Conservation (phyloP, 2,329 filamentous ascomycete species). For the Beauveria medogensis region DNA sequence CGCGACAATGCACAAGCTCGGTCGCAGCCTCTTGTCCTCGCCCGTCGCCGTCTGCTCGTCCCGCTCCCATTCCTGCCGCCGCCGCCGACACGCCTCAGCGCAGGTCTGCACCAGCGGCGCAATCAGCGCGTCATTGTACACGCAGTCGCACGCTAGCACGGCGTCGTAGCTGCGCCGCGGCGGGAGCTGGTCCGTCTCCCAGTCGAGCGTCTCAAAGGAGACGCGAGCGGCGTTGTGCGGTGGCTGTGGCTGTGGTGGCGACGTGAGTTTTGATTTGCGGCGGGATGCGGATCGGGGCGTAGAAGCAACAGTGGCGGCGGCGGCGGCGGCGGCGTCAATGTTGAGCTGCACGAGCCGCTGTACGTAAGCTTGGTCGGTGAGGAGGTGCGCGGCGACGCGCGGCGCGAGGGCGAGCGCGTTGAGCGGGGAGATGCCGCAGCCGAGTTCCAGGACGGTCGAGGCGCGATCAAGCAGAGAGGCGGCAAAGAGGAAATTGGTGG, state of each 20-base stretch:
- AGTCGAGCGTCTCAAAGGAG: slow-evolving; percentile 62
- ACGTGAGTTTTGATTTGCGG: neutral
- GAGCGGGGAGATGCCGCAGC: slow-evolving; percentile 78
- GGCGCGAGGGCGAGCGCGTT: slow-evolving; percentile 62
- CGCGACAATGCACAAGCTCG: slow-evolving; percentile 64
- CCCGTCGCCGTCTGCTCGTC: slow-evolving; percentile 11
- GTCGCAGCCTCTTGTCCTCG: neutral
- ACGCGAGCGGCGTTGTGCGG: slow-evolving; percentile 25
- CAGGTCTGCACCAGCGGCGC: slow-evolving; percentile 76
- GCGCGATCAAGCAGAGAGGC: slow-evolving; percentile 37
- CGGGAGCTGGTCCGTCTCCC: slow-evolving; percentile 62
- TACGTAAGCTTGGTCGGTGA: slow-evolving; percentile 86
- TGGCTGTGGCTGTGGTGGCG: neutral
- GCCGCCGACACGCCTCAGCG: slow-evolving; percentile 60
- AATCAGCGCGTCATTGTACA: slow-evolving; percentile 87
- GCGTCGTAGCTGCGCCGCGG: slow-evolving; percentile 53
- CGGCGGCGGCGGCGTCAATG: slow-evolving; percentile 32
- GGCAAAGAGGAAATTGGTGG: slow-evolving; percentile 54
- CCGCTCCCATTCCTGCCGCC: slow-evolving; percentile 19
- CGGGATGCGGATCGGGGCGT: neutral
- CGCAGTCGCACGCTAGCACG: slow-evolving; percentile 82
- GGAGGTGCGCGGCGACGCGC: slow-evolving; percentile 56
- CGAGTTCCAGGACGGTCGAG: slow-evolving; percentile 69
- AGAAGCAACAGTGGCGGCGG: neutral
- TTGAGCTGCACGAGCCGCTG: slow-evolving; percentile 70